Evolutionary conservation across 2,329 filamentous ascomycete species (phyloP), one percentile per base, ranked within the genome.

Genomic region (Diaporthe humulicola): DNA sequence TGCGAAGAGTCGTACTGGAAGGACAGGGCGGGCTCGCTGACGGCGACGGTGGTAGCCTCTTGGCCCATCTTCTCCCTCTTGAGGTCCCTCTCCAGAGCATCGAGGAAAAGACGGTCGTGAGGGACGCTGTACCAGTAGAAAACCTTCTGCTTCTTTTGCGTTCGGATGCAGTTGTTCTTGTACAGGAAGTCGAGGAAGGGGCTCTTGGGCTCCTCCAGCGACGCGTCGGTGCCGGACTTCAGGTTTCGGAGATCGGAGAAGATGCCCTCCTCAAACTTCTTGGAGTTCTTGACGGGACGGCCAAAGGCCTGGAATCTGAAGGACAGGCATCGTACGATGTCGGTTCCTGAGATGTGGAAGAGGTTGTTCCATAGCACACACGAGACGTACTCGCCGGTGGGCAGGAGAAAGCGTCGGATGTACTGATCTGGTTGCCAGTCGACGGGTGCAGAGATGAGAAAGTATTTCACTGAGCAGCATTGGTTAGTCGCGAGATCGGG

Each of bases 61-160:
- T 99, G 97, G 78, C 94, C 93, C 96, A 98, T 98, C 91, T 99
- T 99, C 87, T 99, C 97, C 82, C 97, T 92, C 92, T 99, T 99
- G 82, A 99, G 87, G 83, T 99, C 97, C 78, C 97, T 93, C 89
- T 99, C 97, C 80, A 99, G 89, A 52, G 97, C 97, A 87, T 99
- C 97, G 79, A 99, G 93, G 87, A 99, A 99, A 70, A 99, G 92
- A 72, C 97, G 92, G 86, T 99, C 97, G 84, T 99, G 97, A 1
- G 97, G 97, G 64, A 99, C 97, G 87, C 96, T 98, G 87, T 98
- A 99, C 97, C 97, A 99, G 88, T 98, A 99, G 83, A 99, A 99
- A 78, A 99, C 97, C 89, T 99, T 99, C 83, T 99, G 97, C 90
- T 99, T 99, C 92, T 99, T 99, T 86, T 99, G 97, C 50, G 97